phyloP scores from a whole-genome alignment of 2,329 filamentous ascomycete genomes.

The Fusarium clavum region DNA sequence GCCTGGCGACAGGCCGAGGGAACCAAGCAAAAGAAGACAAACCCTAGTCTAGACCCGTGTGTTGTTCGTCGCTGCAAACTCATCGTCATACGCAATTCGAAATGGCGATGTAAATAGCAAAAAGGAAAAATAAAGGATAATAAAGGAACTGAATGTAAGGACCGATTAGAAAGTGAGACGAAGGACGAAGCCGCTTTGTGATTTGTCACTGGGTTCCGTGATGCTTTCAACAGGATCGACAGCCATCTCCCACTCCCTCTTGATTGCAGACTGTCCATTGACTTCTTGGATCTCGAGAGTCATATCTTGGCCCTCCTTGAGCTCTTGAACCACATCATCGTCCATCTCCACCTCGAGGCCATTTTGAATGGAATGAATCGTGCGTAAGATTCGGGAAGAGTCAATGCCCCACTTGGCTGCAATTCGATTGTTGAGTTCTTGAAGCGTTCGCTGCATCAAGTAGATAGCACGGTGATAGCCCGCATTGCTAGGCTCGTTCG shows the following conservation, averaged over 20 bases:
- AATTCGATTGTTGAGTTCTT: conserved; percentile 78
- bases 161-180: conserved; percentile 59
- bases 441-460: conserved; percentile 78
- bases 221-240: conserved; percentile 59
- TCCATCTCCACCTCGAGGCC: conserved; percentile 89
- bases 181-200: conserved; percentile 55
- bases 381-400: conserved; percentile 74
- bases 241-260: conserved; percentile 72
- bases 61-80: conserved; percentile 28
- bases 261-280: conserved; percentile 53
- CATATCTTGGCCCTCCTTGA: conserved; percentile 94
- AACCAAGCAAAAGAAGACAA: conserved; percentile 41
- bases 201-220: conserved; percentile 29
- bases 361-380: conserved; percentile 77
- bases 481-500: conserved; percentile 62
- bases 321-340: conserved; percentile 85
- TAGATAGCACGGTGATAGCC: conserved; percentile 88
- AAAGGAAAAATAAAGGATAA: background rate
- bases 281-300: conserved; percentile 72
- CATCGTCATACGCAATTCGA: conserved; percentile 12
- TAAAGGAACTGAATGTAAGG: background rate
- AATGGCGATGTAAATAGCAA: conserved; percentile 2
- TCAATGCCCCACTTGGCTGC: conserved; percentile 86
- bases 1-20: conserved; percentile 42
- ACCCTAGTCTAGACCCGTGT: conserved; percentile 42